A percentile compares a stretch with the other conserved stretches of the same genome.
These are phyloP conservation scores for Flaveria robusta DNA, from an alignment of 129 eudicot genomes.

Conservation along the genomic window DNA sequence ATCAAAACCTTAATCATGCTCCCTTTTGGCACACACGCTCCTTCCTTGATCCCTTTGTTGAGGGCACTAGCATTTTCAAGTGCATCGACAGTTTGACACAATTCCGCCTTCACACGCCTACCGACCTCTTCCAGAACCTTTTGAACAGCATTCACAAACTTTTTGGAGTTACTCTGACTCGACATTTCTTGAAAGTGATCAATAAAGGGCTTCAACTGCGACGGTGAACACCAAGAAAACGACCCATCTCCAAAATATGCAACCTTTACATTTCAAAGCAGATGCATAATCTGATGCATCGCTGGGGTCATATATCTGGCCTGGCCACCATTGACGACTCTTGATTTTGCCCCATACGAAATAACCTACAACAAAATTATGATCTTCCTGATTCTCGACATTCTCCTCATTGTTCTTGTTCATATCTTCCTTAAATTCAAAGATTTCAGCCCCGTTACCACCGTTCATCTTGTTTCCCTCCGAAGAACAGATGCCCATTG, in stretches of 20 bases:
- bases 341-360: conserved; percentile 87
- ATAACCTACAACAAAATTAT: conserved; percentile 62
- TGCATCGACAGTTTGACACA: conserved; percentile 35
- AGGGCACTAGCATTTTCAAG: conserved; percentile 18
- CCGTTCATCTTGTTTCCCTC: background rate
- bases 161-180: conserved; percentile 54
- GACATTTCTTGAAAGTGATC: conserved; percentile 59
- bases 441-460: background rate
- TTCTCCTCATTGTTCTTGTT: background rate
- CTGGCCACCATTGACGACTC: conserved; percentile 93
- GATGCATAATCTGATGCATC: conserved; percentile 72
- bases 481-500: background rate
- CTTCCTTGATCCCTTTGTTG: conserved; percentile 56
- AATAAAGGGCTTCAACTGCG: conserved; percentile 63
- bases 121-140: conserved; percentile 47
- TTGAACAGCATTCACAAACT: conserved; percentile 53
- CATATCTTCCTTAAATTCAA: conserved; percentile 12
- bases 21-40: conserved; percentile 46
- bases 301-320: conserved; percentile 56
- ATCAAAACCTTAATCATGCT: conserved; percentile 34
- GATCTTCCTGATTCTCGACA: conserved; percentile 10
- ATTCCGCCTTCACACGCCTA: conserved; percentile 37
- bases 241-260: conserved; percentile 88
- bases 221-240: conserved; percentile 74
- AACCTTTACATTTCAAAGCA: conserved; percentile 42